Evolutionary conservation across 169 alveolate species (phyloP).

Genomic region (Plasmodium vinckei): DNA sequence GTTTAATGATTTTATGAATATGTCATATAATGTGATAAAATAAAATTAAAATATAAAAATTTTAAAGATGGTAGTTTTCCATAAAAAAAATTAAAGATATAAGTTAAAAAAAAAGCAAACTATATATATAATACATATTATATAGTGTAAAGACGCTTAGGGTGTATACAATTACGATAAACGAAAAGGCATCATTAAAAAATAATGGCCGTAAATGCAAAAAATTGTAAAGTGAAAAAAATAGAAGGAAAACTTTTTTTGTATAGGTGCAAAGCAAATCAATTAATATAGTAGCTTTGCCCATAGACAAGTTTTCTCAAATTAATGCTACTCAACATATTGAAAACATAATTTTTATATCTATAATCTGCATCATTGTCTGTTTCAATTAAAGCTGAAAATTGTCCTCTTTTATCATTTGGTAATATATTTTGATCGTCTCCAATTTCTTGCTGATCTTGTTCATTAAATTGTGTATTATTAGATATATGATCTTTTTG

Average conservation of each 20-base stretch:
- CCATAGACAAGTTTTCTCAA: slow-evolving; percentile 43
- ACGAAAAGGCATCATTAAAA: neutral
- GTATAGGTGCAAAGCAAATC: neutral
- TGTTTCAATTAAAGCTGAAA: neutral
- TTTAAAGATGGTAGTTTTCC: too few species aligned
- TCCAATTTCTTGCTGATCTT: neutral
- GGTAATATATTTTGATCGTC: neutral
- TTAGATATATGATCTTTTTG: neutral
- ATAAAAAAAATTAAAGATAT: too few species aligned
- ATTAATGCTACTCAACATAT: slow-evolving; percentile 33
- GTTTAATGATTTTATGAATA: too few species aligned
- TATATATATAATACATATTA: neutral
- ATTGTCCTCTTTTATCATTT: neutral
- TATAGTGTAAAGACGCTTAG: neutral
- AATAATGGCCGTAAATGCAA: neutral
- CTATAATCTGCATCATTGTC: neutral
- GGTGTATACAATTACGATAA: neutral
- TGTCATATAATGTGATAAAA: too few species aligned
- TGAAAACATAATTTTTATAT: slow-evolving; percentile 53
- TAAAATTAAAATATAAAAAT: too few species aligned
- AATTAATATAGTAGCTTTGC: slow-evolving; percentile 10
- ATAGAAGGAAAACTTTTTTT: neutral
- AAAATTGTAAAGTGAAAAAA: neutral
- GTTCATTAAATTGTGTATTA: neutral
- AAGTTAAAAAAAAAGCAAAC: too few species aligned